Percentiles rank a stretch among this genome's conserved stretches.
phyloP scores from a whole-genome alignment of 345 rosid species.

The Camelina sativa region DNA sequence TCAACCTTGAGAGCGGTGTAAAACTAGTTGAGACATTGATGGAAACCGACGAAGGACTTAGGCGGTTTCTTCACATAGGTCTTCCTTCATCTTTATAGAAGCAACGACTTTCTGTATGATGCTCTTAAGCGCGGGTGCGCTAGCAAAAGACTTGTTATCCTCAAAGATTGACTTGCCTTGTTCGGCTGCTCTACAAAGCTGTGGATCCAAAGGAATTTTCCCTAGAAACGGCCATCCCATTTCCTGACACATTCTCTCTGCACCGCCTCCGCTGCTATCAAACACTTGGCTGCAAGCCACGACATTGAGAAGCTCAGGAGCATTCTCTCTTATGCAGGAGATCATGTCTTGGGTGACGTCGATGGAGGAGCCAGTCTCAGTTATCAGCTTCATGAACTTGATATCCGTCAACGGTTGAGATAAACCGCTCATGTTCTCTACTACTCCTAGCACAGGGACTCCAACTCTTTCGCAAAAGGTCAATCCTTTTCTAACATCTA shows the following conservation, averaged over 20 bases:
- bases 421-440: constrained; percentile 97
- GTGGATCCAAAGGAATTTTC: constrained; percentile 89
- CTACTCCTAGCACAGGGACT: constrained; percentile 82
- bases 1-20: no score
- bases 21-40: no score
- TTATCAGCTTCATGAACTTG: constrained; percentile 54
- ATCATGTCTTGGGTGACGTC: constrained; percentile 65
- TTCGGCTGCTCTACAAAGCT: constrained; percentile 81
- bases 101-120: constrained; percentile 58
- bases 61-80: constrained; percentile 5
- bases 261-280: constrained; percentile 89
- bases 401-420: constrained; percentile 71
- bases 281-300: constrained; percentile 73
- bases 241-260: constrained; percentile 75
- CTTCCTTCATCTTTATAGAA: constrained; percentile 37
- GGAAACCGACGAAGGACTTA: no score
- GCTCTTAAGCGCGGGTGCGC: constrained; percentile 70
- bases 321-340: constrained; percentile 61
- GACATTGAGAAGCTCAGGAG: constrained; percentile 71
- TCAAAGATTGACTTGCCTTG: constrained; percentile 88
- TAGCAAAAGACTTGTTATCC: constrained; percentile 62
- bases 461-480: constrained; percentile 90
- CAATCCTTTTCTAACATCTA: constrained; percentile 93
- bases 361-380: constrained; percentile 56
- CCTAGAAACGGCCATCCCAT: constrained; percentile 90